Conservation (phyloP, 106 monocot species). For the Iris macrosiphon region DNA sequence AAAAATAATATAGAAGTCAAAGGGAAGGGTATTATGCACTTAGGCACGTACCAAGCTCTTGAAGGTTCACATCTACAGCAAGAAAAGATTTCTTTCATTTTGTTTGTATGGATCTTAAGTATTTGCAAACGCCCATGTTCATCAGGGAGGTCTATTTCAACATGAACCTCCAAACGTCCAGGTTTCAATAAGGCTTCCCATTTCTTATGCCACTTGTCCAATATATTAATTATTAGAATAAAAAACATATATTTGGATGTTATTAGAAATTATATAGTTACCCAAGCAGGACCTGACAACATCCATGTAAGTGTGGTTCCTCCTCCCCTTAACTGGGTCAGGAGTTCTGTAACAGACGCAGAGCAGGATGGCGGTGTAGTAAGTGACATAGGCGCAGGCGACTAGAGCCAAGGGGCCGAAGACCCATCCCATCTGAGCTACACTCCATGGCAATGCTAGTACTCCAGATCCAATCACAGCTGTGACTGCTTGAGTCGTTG, state of each 20-base stretch:
- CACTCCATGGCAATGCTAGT: conserved; percentile 74
- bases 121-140: conserved; percentile 98
- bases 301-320: conserved; percentile 79
- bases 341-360: conserved; percentile 62
- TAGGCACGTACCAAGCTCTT: conserved; percentile 71
- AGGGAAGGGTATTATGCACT: not conserved
- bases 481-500: conserved; percentile 63
- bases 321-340: conserved; percentile 56
- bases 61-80: conserved; percentile 76
- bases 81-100: conserved; percentile 99
- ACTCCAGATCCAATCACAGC: conserved; percentile 75
- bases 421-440: conserved; percentile 82
- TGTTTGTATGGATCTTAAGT: conserved; percentile 92
- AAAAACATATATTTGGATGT: no score
- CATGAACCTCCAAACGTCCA: conserved; percentile 96
- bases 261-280: no score
- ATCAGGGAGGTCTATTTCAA: conserved; percentile 97
- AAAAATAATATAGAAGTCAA: no score
- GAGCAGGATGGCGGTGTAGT: conserved; percentile 60
- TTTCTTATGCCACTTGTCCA: no score
- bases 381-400: conserved; percentile 46
- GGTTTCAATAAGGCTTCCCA: no score
- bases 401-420: conserved; percentile 49
- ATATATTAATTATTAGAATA: no score
- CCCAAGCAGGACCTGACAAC: conserved; percentile 60